These are phyloP conservation scores for Gossypium arboreum DNA, from an alignment of 345 rosid species.

Conservation along the genomic window DNA sequence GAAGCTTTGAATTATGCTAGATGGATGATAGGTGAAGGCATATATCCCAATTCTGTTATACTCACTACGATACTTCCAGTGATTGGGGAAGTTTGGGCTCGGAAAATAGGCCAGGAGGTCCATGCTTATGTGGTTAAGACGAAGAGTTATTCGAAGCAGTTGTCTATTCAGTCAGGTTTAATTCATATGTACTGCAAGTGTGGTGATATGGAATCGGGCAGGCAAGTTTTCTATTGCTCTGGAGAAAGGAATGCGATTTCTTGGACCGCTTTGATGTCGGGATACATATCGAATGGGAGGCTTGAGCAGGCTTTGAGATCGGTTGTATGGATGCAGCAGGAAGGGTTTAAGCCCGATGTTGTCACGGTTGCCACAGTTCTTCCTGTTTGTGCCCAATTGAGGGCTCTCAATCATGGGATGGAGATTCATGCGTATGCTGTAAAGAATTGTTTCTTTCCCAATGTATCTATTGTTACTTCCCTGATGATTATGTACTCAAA, in stretches of 20 bases:
- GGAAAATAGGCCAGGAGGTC: constrained; percentile 63
- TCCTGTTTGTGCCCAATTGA: constrained; percentile 69
- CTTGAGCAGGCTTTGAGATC: constrained; percentile 84
- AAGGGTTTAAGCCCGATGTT: constrained; percentile 71
- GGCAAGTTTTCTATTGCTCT: constrained; percentile 63
- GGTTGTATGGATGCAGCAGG: constrained; percentile 92
- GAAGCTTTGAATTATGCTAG: constrained; percentile 64
- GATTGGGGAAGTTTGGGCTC: constrained; percentile 56
- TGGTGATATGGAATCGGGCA: constrained; percentile 61
- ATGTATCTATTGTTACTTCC: constrained; percentile 65
- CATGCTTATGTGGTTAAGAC: constrained; percentile 66
- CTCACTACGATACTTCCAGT: constrained; percentile 62
- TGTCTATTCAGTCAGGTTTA: constrained; percentile 61
- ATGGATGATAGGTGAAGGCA: constrained; percentile 62
- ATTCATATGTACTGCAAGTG: constrained; percentile 88
- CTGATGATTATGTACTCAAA: constrained; percentile 84
- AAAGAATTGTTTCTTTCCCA: constrained; percentile 66
- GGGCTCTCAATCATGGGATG: constrained; percentile 66
- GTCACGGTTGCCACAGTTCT: constrained; percentile 70
- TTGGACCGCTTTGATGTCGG: constrained; percentile 92
- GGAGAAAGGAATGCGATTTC: constrained; percentile 60
- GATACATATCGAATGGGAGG: constrained; percentile 69
- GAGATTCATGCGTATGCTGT: constrained; percentile 81
- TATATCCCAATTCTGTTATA: constrained; percentile 62
- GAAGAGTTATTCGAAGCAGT: constrained; percentile 41